Evolutionary conservation across 805 yeast genomes (phyloP), one percentile per base, ranked within the genome.

Genomic region (Candida qinlingensis): DNA sequence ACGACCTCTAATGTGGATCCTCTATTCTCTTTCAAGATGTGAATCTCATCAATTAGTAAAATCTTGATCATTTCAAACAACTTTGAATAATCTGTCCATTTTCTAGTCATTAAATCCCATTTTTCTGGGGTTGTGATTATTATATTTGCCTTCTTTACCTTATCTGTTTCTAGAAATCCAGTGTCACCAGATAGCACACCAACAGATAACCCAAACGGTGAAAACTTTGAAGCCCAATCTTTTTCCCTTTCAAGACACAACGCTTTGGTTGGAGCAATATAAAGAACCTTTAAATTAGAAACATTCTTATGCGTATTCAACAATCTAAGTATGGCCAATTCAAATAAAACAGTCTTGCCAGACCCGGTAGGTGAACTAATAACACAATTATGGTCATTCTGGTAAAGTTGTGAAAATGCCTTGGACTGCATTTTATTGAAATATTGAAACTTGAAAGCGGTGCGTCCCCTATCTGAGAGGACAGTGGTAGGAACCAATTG

Each of bases 101-200:
- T 73, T 53, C 83, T 65, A 0, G 84, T 77, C 48, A 79, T 62
- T 40, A 75, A 64, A 55, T 80, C 84, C 82, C 83, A 79, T 58
- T 80, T 80, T 58, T 80, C 85, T 4, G 85, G 84, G 1, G 85
- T 80, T 2, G 82, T 73, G 7, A 80, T 72, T 8, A 80, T 77
- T 5, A 80, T 68, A 48, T 76, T 75, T 2, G 80, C 71, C n/a
- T 63, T 69, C 58, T 70, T 70, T 4, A 74, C 77, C 37, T 62
- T 66, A 10, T 73, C 80, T 6, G 74, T 64, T 39, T 76, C 79
- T 4, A 66, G 48, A 25, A 62, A 64, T 8, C 72, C 64, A 9
- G 83, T 76, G 51, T 80, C 85, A 48, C 85, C 73, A 0, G 85
- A 80, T 38, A 81, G 60, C 40, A 76, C 65, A 0, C 80, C 80